Percentiles rank a stretch among this genome's conserved stretches.
phyloP scores from a whole-genome alignment of 192 early-diverging fungal species.

The Umbelopsis sp. region DNA sequence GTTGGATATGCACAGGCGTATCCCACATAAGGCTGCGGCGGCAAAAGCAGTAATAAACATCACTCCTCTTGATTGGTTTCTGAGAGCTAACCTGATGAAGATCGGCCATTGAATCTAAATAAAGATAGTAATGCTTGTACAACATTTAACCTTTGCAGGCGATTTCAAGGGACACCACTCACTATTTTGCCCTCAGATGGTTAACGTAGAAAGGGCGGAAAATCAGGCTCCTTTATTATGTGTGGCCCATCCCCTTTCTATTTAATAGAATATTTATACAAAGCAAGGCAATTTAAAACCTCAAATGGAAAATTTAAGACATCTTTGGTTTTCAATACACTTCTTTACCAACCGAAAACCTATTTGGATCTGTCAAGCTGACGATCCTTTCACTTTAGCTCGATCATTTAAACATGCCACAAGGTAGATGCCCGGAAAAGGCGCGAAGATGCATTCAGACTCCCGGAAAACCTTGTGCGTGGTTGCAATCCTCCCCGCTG shows the following conservation, averaged over 20 bases:
- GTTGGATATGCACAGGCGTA: too few species aligned
- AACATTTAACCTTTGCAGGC: slow-evolving; percentile 1
- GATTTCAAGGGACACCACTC: not conserved
- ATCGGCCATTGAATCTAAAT: slow-evolving; percentile 12
- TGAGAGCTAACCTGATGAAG: not conserved
- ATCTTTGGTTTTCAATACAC: not conserved
- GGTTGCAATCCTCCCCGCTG: not conserved
- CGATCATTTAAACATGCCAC: not conserved
- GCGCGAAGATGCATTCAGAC: not conserved
- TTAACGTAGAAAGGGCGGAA: too few species aligned
- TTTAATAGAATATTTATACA: not conserved
- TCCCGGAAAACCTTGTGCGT: slow-evolving; percentile 15
- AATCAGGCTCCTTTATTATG: too few species aligned
- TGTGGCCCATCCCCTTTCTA: too few species aligned
- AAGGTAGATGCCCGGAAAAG: slow-evolving; percentile 14
- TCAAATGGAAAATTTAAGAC: not conserved
- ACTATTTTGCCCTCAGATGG: not conserved
- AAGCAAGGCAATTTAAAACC: slow-evolving; percentile 17
- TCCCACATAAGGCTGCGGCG: not conserved
- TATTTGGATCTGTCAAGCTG: not conserved
- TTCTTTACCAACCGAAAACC: not conserved
- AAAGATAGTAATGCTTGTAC: not conserved
- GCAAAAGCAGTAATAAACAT: not conserved
- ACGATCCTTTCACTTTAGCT: not conserved
- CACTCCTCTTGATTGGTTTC: not conserved